Conservation (phyloP, 116 monocot species). For the Cymodocea nodosa region DNA sequence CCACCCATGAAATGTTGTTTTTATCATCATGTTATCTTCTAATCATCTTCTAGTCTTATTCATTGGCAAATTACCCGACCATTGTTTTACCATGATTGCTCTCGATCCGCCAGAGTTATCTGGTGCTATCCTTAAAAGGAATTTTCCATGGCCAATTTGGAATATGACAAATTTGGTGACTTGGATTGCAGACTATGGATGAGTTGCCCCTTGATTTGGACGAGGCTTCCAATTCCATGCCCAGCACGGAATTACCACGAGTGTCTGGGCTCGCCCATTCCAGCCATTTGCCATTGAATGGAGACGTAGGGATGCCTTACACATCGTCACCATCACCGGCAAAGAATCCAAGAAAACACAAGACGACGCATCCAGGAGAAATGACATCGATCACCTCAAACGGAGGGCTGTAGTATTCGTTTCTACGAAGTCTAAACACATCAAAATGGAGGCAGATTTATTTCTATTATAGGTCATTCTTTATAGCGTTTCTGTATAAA, state of each 20-base stretch:
- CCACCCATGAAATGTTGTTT: too few species aligned
- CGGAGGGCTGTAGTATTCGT: not conserved
- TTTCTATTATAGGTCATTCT: not conserved
- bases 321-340: not conserved
- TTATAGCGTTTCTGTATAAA: not conserved
- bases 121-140: too few species aligned
- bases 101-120: too few species aligned
- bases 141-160: not conserved
- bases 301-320: not conserved
- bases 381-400: not conserved
- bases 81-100: not conserved
- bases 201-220: conserved; percentile 25
- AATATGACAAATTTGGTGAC: not conserved
- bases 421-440: not conserved
- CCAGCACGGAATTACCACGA: conserved; percentile 1
- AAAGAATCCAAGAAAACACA: conserved; percentile 5
- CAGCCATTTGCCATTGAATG: conserved; percentile 2
- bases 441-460: not conserved
- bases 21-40: too few species aligned
- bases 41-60: not conserved
- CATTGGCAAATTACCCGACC: not conserved
- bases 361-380: conserved; percentile 8
- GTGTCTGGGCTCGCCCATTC: not conserved
- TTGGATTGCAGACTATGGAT: conserved; percentile 19
- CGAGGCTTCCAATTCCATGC: conserved; percentile 15